A percentile compares a stretch with the other conserved stretches of the same genome.
These are phyloP conservation scores for Oryza longistaminata DNA, from an alignment of 176 grass and related monocot genomes.

Conservation along the genomic window DNA sequence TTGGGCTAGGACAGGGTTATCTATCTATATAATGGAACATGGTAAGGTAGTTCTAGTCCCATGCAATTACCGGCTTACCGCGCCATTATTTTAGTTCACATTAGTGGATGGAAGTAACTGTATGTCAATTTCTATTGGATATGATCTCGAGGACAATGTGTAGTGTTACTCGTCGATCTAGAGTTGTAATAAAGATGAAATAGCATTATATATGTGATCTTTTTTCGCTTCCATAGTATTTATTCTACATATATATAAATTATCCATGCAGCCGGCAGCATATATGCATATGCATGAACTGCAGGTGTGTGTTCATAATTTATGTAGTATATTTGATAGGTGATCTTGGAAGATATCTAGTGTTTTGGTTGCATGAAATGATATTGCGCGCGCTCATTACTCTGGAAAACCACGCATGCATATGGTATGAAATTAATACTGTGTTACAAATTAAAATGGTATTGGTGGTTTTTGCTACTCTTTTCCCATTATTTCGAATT, in stretches of 20 bases:
- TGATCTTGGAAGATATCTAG: neutral
- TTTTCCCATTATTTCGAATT: no score
- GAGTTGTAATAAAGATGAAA: constrained; percentile 48
- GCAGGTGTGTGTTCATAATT: neutral
- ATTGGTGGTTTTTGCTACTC: no score
- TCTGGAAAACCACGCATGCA: neutral
- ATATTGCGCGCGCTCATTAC: neutral
- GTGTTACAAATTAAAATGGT: no score
- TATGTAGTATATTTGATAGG: neutral
- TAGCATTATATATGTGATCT: neutral
- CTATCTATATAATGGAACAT: constrained; percentile 30
- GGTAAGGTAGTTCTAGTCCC: constrained; percentile 30
- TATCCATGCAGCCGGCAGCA: neutral
- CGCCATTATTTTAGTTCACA: constrained; percentile 22
- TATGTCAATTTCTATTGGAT: constrained; percentile 24
- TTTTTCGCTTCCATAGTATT: neutral
- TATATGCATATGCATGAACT: neutral
- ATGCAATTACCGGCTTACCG: constrained; percentile 13
- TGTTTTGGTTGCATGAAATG: neutral
- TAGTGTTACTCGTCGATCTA: constrained; percentile 29
- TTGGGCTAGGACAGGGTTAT: constrained; percentile 37
- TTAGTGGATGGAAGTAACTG: constrained; percentile 29
- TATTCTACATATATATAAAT: neutral
- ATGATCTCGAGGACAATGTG: neutral
- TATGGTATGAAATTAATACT: neutral